Evolutionary conservation across 257 asterid genomes (phyloP).

Genomic region (Mentha longifolia): DNA sequence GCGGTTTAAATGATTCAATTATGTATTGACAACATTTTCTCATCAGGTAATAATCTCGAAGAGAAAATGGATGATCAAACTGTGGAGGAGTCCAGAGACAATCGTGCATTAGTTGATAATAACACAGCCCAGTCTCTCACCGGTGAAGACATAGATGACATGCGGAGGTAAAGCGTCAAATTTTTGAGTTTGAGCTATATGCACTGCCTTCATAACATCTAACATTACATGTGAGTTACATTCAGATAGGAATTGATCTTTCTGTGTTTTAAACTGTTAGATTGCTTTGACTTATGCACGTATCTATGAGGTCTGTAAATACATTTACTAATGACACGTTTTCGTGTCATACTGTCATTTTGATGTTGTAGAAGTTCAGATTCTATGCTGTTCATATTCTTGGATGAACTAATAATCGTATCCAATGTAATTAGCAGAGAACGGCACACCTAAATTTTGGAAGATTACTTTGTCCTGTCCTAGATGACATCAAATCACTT

Average conservation of each 20-base stretch:
- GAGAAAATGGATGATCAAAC: conserved; percentile 46
- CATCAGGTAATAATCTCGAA: conserved; percentile 53
- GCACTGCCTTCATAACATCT: conserved; percentile 12
- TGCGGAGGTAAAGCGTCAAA: conserved; percentile 63
- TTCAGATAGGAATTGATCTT: conserved; percentile 9
- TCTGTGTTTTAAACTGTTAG: background rate
- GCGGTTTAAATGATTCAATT: conserved; percentile 12
- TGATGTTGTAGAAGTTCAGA: background rate
- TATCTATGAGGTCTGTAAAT: background rate
- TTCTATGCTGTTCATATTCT: background rate
- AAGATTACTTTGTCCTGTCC: background rate
- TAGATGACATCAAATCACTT: conserved; percentile 5
- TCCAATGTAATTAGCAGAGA: background rate
- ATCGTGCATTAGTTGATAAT: conserved; percentile 82
- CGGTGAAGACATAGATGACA: conserved; percentile 76
- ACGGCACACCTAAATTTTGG: background rate
- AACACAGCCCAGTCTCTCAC: conserved; percentile 90
- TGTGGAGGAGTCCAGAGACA: conserved; percentile 68
- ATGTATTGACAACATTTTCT: conserved; percentile 27
- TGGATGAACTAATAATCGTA: background rate
- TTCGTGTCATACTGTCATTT: background rate
- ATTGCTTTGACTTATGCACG: conserved; percentile 20
- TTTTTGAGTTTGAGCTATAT: background rate
- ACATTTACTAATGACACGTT: background rate
- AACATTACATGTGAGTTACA: background rate